phyloP scores from a whole-genome alignment of 1,139 yeast species.

The Geotrichum bryndzae region DNA sequence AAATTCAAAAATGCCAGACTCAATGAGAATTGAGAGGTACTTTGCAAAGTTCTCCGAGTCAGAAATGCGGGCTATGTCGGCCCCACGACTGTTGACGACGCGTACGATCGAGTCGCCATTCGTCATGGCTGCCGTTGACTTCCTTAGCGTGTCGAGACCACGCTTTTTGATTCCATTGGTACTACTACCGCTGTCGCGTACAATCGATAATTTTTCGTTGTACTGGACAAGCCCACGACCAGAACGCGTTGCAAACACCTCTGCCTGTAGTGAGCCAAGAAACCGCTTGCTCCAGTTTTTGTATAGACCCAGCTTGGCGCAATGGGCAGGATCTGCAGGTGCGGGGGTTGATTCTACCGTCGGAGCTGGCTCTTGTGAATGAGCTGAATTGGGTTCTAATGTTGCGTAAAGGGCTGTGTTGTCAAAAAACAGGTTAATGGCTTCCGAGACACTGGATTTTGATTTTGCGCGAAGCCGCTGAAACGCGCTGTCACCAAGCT shows the following conservation, averaged over 20 bases:
- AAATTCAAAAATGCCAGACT: constrained; percentile 50
- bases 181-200: constrained; percentile 19
- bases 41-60: constrained; percentile 54
- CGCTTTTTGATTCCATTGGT: neutral
- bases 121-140: constrained; percentile 1
- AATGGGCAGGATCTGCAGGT: constrained; percentile 10
- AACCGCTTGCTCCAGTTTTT: constrained; percentile 36
- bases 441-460: constrained; percentile 28
- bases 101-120: constrained; percentile 34
- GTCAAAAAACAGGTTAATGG: constrained; percentile 31
- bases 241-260: constrained; percentile 82
- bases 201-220: constrained; percentile 45
- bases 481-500: constrained; percentile 19
- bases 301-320: neutral
- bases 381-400: neutral
- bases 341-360: neutral
- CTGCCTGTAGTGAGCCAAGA: constrained; percentile 66
- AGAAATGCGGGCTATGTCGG: constrained; percentile 75
- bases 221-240: constrained; percentile 49
- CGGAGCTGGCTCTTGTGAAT: neutral
- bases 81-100: constrained; percentile 26
- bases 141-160: neutral
- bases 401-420: neutral
- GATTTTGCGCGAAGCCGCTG: constrained; percentile 23
- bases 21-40: constrained; percentile 62